Evolutionary conservation across 305 asterid genomes (phyloP).

Genomic region (Solanum hybrid): DNA sequence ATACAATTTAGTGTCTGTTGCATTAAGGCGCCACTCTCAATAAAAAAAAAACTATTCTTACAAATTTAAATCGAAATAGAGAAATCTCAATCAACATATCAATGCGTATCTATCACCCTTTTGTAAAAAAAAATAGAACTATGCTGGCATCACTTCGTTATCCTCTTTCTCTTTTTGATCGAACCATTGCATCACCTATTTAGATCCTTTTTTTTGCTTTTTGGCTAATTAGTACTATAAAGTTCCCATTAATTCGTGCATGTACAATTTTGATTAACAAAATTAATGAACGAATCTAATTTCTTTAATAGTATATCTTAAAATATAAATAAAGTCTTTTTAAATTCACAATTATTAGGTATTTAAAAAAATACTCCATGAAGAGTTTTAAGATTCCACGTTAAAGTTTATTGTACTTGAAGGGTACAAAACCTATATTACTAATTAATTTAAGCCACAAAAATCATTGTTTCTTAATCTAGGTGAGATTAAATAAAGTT

Average conservation of each 20-base stretch:
- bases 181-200: not conserved
- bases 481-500: not conserved
- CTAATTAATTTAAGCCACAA: not conserved
- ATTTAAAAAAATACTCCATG: not conserved
- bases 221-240: not conserved
- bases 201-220: not conserved
- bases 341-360: not conserved
- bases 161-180: not conserved
- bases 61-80: too few relatives aligned
- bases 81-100: not conserved
- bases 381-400: not conserved
- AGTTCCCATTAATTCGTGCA: not conserved
- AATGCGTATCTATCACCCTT: too few relatives aligned
- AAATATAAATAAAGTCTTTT: too few relatives aligned
- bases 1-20: too few relatives aligned
- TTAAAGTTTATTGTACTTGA: not conserved
- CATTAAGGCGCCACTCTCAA: too few relatives aligned
- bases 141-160: not conserved
- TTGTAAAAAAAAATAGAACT: not conserved
- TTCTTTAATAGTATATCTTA: not conserved
- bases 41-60: too few relatives aligned
- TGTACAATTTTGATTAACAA: not conserved
- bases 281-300: not conserved
- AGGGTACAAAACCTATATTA: not conserved
- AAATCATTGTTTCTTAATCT: not conserved